A percentile compares a stretch with the other conserved stretches of the same genome.
phyloP scores from a whole-genome alignment of 176 grass and related monocot species.

The Dactylis glomerata region DNA sequence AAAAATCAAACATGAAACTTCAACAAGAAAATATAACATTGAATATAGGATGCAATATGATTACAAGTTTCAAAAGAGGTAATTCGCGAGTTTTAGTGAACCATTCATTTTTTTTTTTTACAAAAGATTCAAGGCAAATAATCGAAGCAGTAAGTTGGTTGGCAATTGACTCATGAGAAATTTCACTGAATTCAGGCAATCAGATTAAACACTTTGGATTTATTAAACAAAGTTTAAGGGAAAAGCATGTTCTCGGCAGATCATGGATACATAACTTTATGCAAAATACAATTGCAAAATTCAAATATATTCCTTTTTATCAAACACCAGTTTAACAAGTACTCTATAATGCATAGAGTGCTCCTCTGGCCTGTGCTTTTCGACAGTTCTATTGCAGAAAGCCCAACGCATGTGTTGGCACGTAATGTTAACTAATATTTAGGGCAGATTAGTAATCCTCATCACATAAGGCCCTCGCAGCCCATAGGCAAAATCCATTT shows the following conservation, averaged over 20 bases:
- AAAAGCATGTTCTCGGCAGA: neutral
- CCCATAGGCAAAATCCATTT: too few species aligned
- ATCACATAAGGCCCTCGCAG: neutral
- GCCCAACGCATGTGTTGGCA: neutral
- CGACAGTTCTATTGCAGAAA: neutral
- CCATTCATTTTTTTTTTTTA: neutral
- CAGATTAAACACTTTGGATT: conserved; percentile 5
- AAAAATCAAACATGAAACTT: conserved; percentile 22
- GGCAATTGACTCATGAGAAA: neutral
- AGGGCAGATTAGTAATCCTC: neutral
- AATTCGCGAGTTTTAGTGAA: neutral
- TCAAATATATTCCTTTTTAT: neutral
- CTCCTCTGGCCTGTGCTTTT: neutral
- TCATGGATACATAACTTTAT: neutral
- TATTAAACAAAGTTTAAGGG: conserved; percentile 14
- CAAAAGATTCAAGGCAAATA: neutral
- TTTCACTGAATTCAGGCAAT: neutral
- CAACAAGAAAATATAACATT: neutral
- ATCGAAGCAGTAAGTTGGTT: neutral
- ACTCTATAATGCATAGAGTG: neutral
- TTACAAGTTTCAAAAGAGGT: neutral
- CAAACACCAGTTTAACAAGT: neutral
- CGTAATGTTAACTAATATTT: neutral
- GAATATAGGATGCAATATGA: neutral
- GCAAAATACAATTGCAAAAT: neutral